Base-by-base conservation (phyloP, 345 rosid genomes). In the Lumnitzera racemosa region DNA sequence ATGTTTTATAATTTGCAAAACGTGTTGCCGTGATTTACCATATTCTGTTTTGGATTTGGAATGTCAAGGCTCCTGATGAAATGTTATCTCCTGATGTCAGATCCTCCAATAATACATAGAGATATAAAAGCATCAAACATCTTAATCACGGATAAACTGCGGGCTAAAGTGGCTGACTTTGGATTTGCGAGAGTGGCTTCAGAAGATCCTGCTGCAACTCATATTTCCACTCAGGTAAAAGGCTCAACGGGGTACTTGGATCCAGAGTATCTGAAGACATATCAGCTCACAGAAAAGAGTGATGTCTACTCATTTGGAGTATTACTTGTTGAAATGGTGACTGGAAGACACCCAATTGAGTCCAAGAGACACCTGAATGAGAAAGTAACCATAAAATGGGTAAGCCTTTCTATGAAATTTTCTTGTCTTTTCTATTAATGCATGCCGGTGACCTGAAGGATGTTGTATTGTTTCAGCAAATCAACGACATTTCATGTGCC, bases 111-210 rank as follows among this genome's bases (percentile, higher is more conserved):
- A 49, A 92, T 92, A 67, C 98, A 92, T 66, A 80, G 98, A 77
- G 98, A 92, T 61, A 81, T 92, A 71, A 92, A 92, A 72, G 71
- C 96, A 60, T 67, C 97, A 46, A 92, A 92, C 65, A 80, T 89
- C 16, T 78, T 86, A 36, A 70, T 92, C 66, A 87, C 91, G 0
- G 87, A 87, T 65, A 92, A 87, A 58, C 83, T 85, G 24, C 80
- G 97, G 48, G 98, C 96, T 49, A 89, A 89, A 77, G 97, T 92
- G 50, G 76, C 96, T 15, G 98, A 92, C 66, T 92, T 92, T 67
- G 98, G 97, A 11, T 82, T 92, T 59, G 98, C 98, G 23, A 76
- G 96, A 53, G 67, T 80, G 64, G 76, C 71, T 24, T 24, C 74
- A 4, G 95, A 73, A 66, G 91, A 84, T 66, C 64, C 81, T 11